Conservation (phyloP, 345 rosid genomes). For the Murraya paniculata region DNA sequence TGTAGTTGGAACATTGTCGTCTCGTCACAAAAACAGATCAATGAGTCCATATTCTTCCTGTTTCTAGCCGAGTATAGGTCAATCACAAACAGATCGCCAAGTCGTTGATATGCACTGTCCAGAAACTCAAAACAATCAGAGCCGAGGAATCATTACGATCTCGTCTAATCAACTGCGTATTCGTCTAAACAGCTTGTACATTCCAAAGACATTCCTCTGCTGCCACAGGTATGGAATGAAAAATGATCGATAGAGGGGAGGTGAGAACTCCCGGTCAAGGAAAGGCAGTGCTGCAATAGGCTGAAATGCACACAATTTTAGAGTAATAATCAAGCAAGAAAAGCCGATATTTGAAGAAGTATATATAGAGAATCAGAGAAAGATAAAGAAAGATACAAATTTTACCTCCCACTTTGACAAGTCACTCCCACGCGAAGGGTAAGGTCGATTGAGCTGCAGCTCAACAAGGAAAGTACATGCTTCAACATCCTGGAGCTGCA, state of each 20-base stretch:
- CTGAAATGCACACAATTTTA: slow-evolving; percentile 32
- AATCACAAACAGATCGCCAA: background rate
- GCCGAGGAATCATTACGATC: background rate
- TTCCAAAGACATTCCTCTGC: slow-evolving; percentile 81
- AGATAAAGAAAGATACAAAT: background rate
- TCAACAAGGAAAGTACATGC: slow-evolving; percentile 82
- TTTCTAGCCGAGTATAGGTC: background rate
- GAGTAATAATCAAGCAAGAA: background rate
- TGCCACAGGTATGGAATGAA: slow-evolving; percentile 89
- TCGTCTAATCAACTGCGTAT: slow-evolving; percentile 21
- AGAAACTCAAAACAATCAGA: background rate
- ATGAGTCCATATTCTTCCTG: background rate
- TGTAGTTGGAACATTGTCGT: background rate
- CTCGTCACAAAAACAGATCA: background rate
- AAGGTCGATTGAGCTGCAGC: slow-evolving; percentile 82
- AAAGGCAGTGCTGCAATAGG: slow-evolving; percentile 74
- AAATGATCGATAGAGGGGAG: slow-evolving; percentile 75
- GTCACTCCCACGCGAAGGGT: slow-evolving; percentile 72
- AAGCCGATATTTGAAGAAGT: background rate
- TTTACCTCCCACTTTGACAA: slow-evolving; percentile 92
- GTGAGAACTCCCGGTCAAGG: slow-evolving; percentile 90
- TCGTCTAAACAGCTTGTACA: slow-evolving; percentile 69
- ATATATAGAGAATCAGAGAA: background rate
- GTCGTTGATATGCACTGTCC: background rate
- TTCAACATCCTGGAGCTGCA: slow-evolving; percentile 67